Evolutionary conservation across 768 basidiomycete genomes (phyloP).

Genomic region (Lactifluus piperatus): DNA sequence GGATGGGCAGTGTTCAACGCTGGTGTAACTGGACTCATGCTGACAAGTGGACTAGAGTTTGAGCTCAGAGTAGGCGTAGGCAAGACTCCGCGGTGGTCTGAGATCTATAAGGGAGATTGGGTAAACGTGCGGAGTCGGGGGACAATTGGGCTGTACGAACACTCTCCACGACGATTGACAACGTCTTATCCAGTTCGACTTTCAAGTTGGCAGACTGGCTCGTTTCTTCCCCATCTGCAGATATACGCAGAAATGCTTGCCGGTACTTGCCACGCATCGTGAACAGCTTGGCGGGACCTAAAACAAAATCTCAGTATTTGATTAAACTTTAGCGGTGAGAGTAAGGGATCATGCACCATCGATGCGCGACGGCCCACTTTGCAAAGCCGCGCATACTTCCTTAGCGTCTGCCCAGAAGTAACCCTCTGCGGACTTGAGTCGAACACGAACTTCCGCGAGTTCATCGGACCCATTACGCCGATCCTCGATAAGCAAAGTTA

Average conservation of each 20-base stretch:
- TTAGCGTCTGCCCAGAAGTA: conserved; percentile 67
- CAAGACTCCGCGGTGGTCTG: neutral
- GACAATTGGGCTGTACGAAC: neutral
- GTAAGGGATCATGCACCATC: conserved; percentile 47
- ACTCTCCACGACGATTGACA: conserved; percentile 11
- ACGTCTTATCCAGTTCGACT: conserved; percentile 8
- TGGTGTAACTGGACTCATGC: neutral
- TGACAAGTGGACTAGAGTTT: neutral
- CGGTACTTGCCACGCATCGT: conserved; percentile 19
- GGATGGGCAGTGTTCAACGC: neutral
- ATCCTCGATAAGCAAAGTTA: conserved; percentile 64
- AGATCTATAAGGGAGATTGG: neutral
- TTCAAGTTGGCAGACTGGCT: conserved; percentile 13
- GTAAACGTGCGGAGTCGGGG: neutral
- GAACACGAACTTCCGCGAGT: conserved; percentile 58
- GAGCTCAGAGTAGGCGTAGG: neutral
- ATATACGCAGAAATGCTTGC: conserved; percentile 12
- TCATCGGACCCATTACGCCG: conserved; percentile 44
- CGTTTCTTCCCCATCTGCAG: conserved; percentile 14
- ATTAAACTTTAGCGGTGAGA: neutral
- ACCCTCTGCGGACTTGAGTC: conserved; percentile 42
- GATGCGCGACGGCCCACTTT: conserved; percentile 53
- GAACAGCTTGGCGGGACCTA: conserved; percentile 16
- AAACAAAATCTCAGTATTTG: neutral
- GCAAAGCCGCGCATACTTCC: conserved; percentile 51